Evolutionary conservation across 2,329 filamentous ascomycete species (phyloP).

Genomic region (Purpureocillium takamizusanense): DNA sequence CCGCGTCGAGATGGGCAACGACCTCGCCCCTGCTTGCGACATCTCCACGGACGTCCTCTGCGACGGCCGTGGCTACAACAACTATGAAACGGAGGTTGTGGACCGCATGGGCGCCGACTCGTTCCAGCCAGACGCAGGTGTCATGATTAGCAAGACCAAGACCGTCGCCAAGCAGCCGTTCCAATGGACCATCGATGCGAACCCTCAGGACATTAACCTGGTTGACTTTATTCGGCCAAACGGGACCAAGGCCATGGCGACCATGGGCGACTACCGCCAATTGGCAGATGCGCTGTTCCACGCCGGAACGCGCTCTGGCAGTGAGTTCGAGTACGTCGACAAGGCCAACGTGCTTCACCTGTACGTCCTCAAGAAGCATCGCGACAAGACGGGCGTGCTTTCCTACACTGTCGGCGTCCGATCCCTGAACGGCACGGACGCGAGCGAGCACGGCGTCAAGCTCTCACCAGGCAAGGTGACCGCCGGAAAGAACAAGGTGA

Average conservation of each 20-base stretch:
- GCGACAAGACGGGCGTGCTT: constrained; percentile 31
- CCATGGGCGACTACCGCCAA: constrained; percentile 44
- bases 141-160: constrained; percentile 46
- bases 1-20: constrained; percentile 33
- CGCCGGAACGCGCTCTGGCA: constrained; percentile 41
- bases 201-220: constrained; percentile 40
- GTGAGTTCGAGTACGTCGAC: constrained; percentile 38
- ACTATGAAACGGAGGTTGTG: constrained; percentile 43
- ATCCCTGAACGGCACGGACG: constrained; percentile 25
- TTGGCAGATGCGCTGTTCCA: constrained; percentile 45
- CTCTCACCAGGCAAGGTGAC: constrained; percentile 23
- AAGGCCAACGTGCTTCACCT: constrained; percentile 38
- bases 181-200: constrained; percentile 46
- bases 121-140: constrained; percentile 41
- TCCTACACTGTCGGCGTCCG: constrained; percentile 39
- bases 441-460: constrained; percentile 20
- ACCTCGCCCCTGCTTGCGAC: constrained; percentile 35
- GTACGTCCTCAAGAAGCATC: constrained; percentile 34
- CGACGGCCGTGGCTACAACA: constrained; percentile 40
- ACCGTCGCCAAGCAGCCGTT: constrained; percentile 34
- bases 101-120: constrained; percentile 45
- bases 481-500: constrained; percentile 13
- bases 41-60: constrained; percentile 32
- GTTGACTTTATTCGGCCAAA: constrained; percentile 41
- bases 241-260: constrained; percentile 35